Evolutionary conservation across 371 early-diverging fungal species (phyloP).

Genomic region (Apophysomyces sp.): DNA sequence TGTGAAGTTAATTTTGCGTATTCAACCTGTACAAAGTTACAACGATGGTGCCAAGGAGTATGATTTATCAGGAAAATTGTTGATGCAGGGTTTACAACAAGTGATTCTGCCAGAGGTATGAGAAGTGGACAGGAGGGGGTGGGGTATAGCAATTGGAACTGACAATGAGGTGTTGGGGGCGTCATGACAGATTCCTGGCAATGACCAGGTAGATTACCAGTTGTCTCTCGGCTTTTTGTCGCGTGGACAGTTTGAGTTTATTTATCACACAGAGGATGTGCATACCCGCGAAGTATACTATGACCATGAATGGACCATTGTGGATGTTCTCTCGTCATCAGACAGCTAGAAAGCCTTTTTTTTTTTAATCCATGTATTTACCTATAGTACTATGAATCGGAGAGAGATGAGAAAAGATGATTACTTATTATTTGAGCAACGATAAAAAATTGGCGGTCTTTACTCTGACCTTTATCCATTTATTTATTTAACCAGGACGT

Average conservation of each 20-base stretch:
- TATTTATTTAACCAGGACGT: slow-evolving; percentile 40
- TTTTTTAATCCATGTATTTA: neutral
- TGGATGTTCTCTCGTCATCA: slow-evolving; percentile 11
- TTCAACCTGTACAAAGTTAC: slow-evolving; percentile 68
- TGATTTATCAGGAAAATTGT: slow-evolving; percentile 56
- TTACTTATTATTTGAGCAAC: too few relatives aligned
- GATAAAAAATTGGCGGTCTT: neutral
- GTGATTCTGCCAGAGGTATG: slow-evolving; percentile 58
- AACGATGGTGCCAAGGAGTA: slow-evolving; percentile 66
- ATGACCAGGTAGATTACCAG: slow-evolving; percentile 27
- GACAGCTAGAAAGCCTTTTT: neutral
- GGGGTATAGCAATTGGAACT: slow-evolving; percentile 5
- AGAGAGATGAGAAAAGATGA: too few relatives aligned
- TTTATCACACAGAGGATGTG: slow-evolving; percentile 70
- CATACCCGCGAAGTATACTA: slow-evolving; percentile 56
- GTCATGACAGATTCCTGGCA: slow-evolving; percentile 27
- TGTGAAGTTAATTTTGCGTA: slow-evolving; percentile 58
- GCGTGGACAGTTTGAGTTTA: slow-evolving; percentile 60
- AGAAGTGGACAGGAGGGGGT: neutral
- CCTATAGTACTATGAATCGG: too few relatives aligned
- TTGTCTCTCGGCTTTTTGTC: slow-evolving; percentile 64
- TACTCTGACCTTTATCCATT: neutral
- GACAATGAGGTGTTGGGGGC: too few relatives aligned
- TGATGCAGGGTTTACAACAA: slow-evolving; percentile 64
- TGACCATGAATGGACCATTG: slow-evolving; percentile 55